phyloP scores from a whole-genome alignment of 441 rosid species.

The Oxalis stricta region DNA sequence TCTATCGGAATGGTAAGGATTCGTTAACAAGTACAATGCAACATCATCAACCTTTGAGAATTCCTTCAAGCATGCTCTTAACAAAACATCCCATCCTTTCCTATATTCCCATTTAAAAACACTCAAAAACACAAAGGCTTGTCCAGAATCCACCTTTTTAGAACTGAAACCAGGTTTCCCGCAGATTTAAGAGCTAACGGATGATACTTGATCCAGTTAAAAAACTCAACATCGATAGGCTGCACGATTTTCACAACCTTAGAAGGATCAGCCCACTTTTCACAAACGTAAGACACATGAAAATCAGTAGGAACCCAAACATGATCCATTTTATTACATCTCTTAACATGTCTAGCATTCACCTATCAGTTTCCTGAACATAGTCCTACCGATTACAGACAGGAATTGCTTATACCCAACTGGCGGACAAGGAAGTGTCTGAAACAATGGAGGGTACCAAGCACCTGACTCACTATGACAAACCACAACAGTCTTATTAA shows the following conservation, averaged over 20 bases:
- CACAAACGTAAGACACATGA: slow-evolving; percentile 59
- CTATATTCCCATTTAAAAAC: slow-evolving; percentile 80
- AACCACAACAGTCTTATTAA: slow-evolving; percentile 53
- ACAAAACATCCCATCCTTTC: slow-evolving; percentile 84
- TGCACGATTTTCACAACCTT: slow-evolving; percentile 70
- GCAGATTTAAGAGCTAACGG: slow-evolving; percentile 26
- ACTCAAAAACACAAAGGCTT: slow-evolving; percentile 61
- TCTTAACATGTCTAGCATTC: slow-evolving; percentile 34
- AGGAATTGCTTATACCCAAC: slow-evolving; percentile 32
- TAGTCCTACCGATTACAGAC: slow-evolving; percentile 65
- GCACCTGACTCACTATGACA: slow-evolving; percentile 96
- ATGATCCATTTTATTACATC: slow-evolving; percentile 60
- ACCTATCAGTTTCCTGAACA: slow-evolving; percentile 90
- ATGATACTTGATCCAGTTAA: slow-evolving; percentile 39
- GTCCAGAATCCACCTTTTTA: background rate
- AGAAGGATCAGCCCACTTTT: slow-evolving; percentile 57
- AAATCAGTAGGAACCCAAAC: slow-evolving; percentile 89
- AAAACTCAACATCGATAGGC: slow-evolving; percentile 57
- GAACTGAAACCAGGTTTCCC: slow-evolving; percentile 40
- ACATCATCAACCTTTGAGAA: slow-evolving; percentile 43
- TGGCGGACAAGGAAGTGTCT: slow-evolving; percentile 74
- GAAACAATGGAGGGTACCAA: slow-evolving; percentile 74
- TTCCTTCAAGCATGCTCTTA: slow-evolving; percentile 57
- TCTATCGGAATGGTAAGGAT: slow-evolving; percentile 53
- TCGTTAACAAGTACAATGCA: slow-evolving; percentile 54